Base-by-base conservation (phyloP, 2,329 filamentous ascomycete genomes). In the Clonostachys sp. region DNA sequence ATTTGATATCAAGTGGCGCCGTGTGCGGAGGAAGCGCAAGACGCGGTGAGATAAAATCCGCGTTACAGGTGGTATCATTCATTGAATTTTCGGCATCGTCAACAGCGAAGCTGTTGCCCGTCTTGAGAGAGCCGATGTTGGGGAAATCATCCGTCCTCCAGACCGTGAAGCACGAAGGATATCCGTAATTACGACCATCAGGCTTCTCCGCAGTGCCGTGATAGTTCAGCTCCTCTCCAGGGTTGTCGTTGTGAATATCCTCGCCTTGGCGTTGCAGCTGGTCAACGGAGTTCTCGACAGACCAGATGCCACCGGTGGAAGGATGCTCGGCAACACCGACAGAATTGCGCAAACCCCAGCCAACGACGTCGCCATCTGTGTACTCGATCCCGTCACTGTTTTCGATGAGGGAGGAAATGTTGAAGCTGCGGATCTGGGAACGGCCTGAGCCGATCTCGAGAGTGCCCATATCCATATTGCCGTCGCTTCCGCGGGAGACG, bases 221-320 rank as follows among this genome's bases (percentile, higher is more conserved):
- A 61, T 80, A 88, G 63, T 90, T 89, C 61, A 91, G 65, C 63
- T 90, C 84, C 59, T 90, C 87, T 13, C 75, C 86, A 0, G 86
- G 86, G 56, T 90, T 90, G 56, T 87, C 73, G 50, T 79, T 62
- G 54, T 86, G 81, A 41, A 88, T 75, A 50, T 86, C 81, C n/a
- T 71, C 54, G 10, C 76, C 78, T 43, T 74, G 63, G 34, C 86
- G 74, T 13, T 65, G 64, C 14, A 89, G 71, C 36, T 86, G 63
- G 61, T 89, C 86, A 9, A 81, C 81, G 3, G 80, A 84, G 63
- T 90, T 90, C 63, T 90, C 87, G 7, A 90, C 83, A 17, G 69
- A 72, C 67, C 74, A 81, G 49, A 82, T 70, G 16, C 71, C 74
- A 16, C 77, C 78, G 1, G 69, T 69, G 5, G 57, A 48, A 1